Base-by-base conservation (phyloP, 768 basidiomycete genomes). In the Trichaptum fuscoviolaceum region DNA sequence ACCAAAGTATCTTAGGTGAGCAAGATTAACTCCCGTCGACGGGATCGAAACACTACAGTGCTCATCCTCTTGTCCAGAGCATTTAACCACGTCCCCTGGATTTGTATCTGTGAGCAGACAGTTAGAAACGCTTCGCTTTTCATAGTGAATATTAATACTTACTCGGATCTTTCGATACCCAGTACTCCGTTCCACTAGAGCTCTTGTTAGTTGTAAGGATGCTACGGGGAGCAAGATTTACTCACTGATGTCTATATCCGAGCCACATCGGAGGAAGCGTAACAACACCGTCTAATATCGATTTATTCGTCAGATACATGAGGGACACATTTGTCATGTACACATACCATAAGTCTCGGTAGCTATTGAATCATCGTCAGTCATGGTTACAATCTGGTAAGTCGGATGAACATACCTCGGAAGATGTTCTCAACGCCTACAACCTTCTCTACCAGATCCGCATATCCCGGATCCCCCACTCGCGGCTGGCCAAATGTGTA, bases 401-500 rank as follows among this genome's bases (percentile, higher is more conserved):
- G 63, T 64, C 3, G 57, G n/a, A 18, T 5, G 58, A 20, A 66
- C 73, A 58, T 63, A 81, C 81, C 77, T 71, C 84, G 76, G 69
- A 77, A 83, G 64, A 81, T 76, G 66, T 80, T 80, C 2, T 70
- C 63, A 9, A 66, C 64, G 1, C 82, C 82, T 18, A 84, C 65
- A 8, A 67, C 65, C 10, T 68, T 67, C 66, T 84, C 82, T 2
- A 82, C 77, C 3, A 80, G 73, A 2, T 77, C 70, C 5, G 81
- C 78, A 67, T 79, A 85, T 1, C 70, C 71, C 0, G 67, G 66
- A 64, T 85, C 75, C 10, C 84, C 84, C 12, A 78, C 79, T 26
- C 84, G 75, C 15, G 84, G 84, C 72, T 85, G 84, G 80, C 84
- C 84, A 70, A 76, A 84, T 0, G 83, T 85, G 67, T 80, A 85